phyloP scores from a whole-genome alignment of 371 early-diverging fungal species.

The Mucor ambiguus region DNA sequence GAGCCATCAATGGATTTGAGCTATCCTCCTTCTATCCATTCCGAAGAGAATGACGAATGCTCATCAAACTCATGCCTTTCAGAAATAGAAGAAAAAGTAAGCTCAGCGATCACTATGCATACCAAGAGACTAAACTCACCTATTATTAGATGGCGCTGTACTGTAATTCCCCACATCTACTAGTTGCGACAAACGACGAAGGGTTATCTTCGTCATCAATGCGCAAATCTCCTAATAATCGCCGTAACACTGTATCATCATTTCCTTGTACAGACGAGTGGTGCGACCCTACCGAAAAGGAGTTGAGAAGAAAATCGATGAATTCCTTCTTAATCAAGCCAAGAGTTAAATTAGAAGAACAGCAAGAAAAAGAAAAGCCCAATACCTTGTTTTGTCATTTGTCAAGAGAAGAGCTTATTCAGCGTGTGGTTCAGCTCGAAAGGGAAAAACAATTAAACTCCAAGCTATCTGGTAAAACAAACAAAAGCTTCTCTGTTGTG shows the following conservation, averaged over 20 bases:
- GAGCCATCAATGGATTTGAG: neutral
- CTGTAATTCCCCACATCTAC: neutral
- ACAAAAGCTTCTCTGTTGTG: neutral
- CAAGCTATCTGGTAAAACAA: constrained; percentile 7
- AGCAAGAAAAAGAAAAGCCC: neutral
- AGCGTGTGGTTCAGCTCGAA: constrained; percentile 39
- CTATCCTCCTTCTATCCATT: neutral
- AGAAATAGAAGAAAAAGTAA: neutral
- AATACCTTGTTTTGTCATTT: constrained; percentile 15
- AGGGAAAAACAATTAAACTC: constrained; percentile 21
- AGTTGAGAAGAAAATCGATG: constrained; percentile 14
- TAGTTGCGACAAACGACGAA: neutral
- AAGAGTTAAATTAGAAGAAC: neutral
- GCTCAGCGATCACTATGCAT: neutral
- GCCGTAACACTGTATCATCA: constrained; percentile 15
- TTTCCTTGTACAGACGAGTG: neutral
- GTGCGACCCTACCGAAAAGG: constrained; percentile 4
- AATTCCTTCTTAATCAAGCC: neutral
- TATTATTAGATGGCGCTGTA: neutral
- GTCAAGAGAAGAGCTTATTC: constrained; percentile 40
- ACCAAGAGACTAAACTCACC: neutral
- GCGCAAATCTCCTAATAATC: constrained; percentile 11
- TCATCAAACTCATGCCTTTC: neutral
- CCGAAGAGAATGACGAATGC: neutral
- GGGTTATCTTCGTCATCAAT: constrained; percentile 8